Conservation (phyloP, 179 eudicot genomes). For the Beta corolliflora region DNA sequence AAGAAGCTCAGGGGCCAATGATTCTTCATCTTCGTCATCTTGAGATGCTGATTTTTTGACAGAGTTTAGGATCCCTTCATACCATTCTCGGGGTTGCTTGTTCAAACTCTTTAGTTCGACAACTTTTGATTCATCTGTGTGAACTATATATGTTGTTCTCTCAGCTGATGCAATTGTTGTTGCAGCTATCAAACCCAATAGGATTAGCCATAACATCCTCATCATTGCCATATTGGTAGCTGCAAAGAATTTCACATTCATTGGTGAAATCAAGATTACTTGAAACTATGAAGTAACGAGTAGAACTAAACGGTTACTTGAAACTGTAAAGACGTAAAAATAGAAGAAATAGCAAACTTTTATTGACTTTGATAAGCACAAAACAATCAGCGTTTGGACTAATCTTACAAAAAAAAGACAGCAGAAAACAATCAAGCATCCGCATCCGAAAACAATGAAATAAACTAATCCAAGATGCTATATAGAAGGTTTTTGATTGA, state of each 20-base stretch:
- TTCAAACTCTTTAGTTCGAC: constrained; percentile 30
- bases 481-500: background rate
- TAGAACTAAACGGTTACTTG: background rate
- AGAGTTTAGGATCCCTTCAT: constrained; percentile 46
- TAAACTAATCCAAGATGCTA: background rate
- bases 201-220: constrained; percentile 9
- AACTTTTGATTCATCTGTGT: constrained; percentile 50
- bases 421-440: background rate
- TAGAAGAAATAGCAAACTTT: background rate
- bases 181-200: constrained; percentile 30
- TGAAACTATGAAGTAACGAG: background rate
- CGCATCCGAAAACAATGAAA: background rate
- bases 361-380: background rate
- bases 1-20: constrained; percentile 54
- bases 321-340: background rate
- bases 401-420: background rate
- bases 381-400: background rate
- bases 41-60: constrained; percentile 24
- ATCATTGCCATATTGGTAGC: constrained; percentile 24
- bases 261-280: background rate
- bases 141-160: constrained; percentile 49
- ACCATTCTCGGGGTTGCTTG: constrained; percentile 39
- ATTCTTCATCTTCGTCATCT: constrained; percentile 29
- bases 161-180: constrained; percentile 32
- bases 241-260: background rate